These are phyloP conservation scores for Isoetes taiwanensis DNA, from an alignment of 75 land plant genomes.

Conservation along the genomic window DNA sequence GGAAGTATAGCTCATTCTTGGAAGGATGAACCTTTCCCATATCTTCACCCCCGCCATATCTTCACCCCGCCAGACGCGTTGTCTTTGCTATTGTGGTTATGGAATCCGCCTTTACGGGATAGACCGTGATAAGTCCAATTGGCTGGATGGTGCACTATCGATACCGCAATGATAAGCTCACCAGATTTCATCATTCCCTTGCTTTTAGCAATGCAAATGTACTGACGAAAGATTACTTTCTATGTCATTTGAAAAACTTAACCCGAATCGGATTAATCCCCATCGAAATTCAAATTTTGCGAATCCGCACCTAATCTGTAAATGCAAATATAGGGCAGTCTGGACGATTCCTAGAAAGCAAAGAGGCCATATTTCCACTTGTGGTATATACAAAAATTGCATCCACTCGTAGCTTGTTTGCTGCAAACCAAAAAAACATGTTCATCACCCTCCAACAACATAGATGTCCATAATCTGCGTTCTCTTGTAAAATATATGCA, in stretches of 20 bases:
- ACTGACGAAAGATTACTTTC: constrained; percentile 74
- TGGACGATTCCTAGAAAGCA: constrained; percentile 60
- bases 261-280: constrained; percentile 93
- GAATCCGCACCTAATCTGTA: constrained; percentile 50
- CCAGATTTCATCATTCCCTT: constrained; percentile 81
- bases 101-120: too few relatives aligned
- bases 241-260: constrained; percentile 78
- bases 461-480: background rate
- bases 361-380: constrained; percentile 67
- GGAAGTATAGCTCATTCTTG: too few relatives aligned
- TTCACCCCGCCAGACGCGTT: too few relatives aligned
- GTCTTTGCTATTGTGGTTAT: too few relatives aligned
- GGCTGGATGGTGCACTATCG: too few relatives aligned
- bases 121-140: too few relatives aligned
- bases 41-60: too few relatives aligned
- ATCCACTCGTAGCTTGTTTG: constrained; percentile 81
- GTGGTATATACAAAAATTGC: constrained; percentile 86
- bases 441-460: background rate
- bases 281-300: constrained; percentile 80
- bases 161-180: constrained; percentile 83
- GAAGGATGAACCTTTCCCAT: too few relatives aligned
- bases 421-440: too few relatives aligned
- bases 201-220: constrained; percentile 82
- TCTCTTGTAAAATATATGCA: background rate
- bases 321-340: constrained; percentile 96